Evolutionary conservation across 164 flowering plant species (phyloP).

Genomic region (Nymphaea colorata): DNA sequence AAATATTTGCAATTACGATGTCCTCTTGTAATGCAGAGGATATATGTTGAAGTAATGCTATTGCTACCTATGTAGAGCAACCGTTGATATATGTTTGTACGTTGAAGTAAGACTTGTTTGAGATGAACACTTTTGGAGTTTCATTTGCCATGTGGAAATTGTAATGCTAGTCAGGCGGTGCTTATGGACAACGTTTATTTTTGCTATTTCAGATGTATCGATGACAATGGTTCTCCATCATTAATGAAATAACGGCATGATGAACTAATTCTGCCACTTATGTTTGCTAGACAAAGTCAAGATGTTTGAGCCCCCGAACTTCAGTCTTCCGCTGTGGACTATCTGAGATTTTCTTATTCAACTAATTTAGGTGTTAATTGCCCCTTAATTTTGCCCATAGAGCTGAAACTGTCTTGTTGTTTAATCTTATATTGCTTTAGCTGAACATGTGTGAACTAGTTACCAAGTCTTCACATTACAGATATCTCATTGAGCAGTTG

Average conservation of each 20-base stretch:
- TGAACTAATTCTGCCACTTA: background rate
- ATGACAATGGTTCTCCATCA: background rate
- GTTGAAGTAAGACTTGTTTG: background rate
- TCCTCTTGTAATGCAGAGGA: too few species aligned
- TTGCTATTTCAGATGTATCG: too few species aligned
- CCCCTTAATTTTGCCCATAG: background rate
- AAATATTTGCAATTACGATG: too few species aligned
- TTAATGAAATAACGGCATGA: background rate
- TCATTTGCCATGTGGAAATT: background rate
- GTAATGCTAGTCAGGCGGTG: too few species aligned
- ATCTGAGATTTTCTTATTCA: background rate
- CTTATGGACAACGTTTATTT: too few species aligned
- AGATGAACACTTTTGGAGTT: background rate
- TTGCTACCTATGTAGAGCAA: background rate
- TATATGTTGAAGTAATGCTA: background rate
- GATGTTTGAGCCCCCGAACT: background rate
- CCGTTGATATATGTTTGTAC: background rate
- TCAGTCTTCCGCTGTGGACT: background rate
- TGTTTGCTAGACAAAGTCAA: background rate
- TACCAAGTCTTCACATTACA: conserved; percentile 14
- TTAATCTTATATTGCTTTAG: background rate
- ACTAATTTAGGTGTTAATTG: background rate
- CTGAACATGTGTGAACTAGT: background rate
- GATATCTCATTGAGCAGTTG: conserved; percentile 78
- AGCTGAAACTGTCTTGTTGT: background rate